Conservation (phyloP, 345 rosid species). For the Gossypium herbaceum region DNA sequence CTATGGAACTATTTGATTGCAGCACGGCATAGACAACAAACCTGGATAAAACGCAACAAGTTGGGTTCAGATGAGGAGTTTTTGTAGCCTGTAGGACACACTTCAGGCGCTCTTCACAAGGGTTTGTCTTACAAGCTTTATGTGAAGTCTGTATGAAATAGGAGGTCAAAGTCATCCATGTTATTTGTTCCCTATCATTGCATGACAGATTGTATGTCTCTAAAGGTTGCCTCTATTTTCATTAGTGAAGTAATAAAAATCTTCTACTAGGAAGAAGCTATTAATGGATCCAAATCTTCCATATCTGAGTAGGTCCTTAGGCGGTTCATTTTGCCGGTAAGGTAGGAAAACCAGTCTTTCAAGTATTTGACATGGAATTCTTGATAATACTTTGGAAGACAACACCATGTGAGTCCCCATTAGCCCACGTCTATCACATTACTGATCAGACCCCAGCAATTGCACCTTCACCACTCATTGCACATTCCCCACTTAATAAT, state of each 20-base stretch:
- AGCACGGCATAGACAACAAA: not conserved
- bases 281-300: not conserved
- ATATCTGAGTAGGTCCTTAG: not conserved
- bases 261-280: not conserved
- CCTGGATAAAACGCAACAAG: not conserved
- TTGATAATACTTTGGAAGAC: not conserved
- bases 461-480: not conserved
- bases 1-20: not conserved
- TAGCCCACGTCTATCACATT: not conserved
- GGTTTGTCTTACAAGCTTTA: not conserved
- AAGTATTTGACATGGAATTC: not conserved
- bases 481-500: not conserved
- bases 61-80: not conserved
- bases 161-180: not conserved
- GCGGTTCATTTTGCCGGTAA: not conserved
- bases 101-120: slow-evolving; percentile 12
- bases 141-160: not conserved
- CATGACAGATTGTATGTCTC: not conserved
- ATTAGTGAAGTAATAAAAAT: not conserved
- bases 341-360: not conserved
- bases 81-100: slow-evolving; percentile 2
- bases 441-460: not conserved
- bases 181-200: not conserved
- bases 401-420: slow-evolving; percentile 1
- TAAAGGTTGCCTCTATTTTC: not conserved